Conservation (phyloP, 495 filamentous ascomycete species). For the Bombardia bombarda region DNA sequence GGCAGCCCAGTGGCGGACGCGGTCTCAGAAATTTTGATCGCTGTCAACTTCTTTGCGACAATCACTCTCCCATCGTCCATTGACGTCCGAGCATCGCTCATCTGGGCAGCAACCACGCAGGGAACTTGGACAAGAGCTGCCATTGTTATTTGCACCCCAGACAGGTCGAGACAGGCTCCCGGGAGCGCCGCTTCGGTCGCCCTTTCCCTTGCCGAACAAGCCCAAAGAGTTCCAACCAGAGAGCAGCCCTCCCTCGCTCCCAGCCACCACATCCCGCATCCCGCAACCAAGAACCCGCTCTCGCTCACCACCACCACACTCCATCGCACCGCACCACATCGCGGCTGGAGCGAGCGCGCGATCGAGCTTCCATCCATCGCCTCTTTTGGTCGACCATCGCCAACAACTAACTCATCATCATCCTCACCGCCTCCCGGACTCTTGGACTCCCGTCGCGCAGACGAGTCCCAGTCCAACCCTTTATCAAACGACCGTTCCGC, state of each 20-base stretch:
- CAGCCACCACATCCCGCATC: conserved; percentile 10
- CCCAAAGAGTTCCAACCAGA: background rate
- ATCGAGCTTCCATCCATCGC: too few species aligned
- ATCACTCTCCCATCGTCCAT: conserved; percentile 22
- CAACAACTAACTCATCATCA: too few species aligned
- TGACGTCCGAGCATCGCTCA: conserved; percentile 19
- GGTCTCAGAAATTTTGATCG: conserved; percentile 18
- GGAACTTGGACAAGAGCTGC: conserved; percentile 3
- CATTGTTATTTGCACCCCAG: conserved; percentile 6
- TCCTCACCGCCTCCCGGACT: too few species aligned
- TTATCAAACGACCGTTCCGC: too few species aligned
- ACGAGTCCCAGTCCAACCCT: too few species aligned
- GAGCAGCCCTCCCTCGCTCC: background rate
- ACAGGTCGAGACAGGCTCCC: background rate
- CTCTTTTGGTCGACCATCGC: too few species aligned
- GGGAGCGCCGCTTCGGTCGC: too few species aligned
- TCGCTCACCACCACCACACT: background rate
- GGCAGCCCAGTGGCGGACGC: conserved; percentile 13
- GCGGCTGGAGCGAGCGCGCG: background rate
- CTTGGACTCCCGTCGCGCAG: too few species aligned
- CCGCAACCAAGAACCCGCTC: conserved; percentile 1
- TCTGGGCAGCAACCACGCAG: conserved; percentile 4
- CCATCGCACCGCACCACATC: background rate
- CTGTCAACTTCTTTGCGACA: conserved; percentile 23
- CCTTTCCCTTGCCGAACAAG: too few species aligned